Evolutionary conservation across 2,329 filamentous ascomycete species (phyloP).

Genomic region (Penicillium occitanis): DNA sequence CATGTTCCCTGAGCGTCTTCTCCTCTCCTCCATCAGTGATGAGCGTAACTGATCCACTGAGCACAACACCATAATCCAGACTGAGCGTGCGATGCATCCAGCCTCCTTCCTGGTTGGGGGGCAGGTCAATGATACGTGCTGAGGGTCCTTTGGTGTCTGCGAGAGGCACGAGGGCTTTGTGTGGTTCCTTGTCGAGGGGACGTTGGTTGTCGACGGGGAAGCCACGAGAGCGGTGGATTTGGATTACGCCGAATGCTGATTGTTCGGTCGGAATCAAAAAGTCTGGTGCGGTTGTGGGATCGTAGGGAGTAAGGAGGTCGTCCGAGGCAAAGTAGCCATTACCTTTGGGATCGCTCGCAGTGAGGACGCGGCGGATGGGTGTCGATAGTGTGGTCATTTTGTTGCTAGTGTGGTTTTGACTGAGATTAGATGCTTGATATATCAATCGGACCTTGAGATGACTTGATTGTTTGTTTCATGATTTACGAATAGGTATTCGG

Average conservation of each 20-base stretch:
- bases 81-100: slow-evolving; percentile 33
- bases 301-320: slow-evolving; percentile 28
- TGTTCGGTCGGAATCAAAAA: slow-evolving; percentile 24
- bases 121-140: slow-evolving; percentile 26
- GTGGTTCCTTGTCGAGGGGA: slow-evolving; percentile 23
- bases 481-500: too few relatives aligned
- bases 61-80: slow-evolving; percentile 33
- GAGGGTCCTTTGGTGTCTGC: slow-evolving; percentile 29
- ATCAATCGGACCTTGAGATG: neutral
- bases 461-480: neutral
- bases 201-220: slow-evolving; percentile 30
- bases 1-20: slow-evolving; percentile 30
- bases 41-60: slow-evolving; percentile 30
- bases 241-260: slow-evolving; percentile 29
- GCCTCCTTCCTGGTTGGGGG: slow-evolving; percentile 21
- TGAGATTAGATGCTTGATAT: too few relatives aligned
- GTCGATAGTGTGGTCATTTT: slow-evolving; percentile 9
- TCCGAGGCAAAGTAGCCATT: slow-evolving; percentile 31
- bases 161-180: slow-evolving; percentile 27
- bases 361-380: slow-evolving; percentile 27
- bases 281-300: slow-evolving; percentile 27
- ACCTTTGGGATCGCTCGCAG: slow-evolving; percentile 27
- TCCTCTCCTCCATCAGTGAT: slow-evolving; percentile 32
- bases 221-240: slow-evolving; percentile 30
- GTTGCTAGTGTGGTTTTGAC: too few relatives aligned